Base-by-base conservation (phyloP, 805 yeast genomes). In the Lachancea cidri region DNA sequence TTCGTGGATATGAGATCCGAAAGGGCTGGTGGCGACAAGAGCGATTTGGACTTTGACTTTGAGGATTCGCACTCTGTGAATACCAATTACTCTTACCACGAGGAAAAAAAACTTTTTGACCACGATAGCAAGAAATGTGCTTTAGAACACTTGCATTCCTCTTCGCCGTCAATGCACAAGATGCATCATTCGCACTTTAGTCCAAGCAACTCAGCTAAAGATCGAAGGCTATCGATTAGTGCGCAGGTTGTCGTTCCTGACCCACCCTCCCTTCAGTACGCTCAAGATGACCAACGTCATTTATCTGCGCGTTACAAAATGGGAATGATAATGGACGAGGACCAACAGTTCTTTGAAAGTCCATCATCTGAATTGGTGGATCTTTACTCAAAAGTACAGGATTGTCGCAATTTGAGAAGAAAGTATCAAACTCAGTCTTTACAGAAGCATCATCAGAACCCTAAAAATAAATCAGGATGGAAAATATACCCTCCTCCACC, bases 401-500 rank as follows among this genome's bases (percentile, higher is more conserved):
- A 66, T 30, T 85, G 96, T 58, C 72, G 91, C 45, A 78, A 75
- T 9, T 57, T 86, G 47, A 79, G 99, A 60, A 79, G 76, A 50
- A 83, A 81, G 56, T 93, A 91, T 60, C 83, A 84, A 63, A 54
- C 64, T 2, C 50, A 76, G 8, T 87, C 97, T 1, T 50, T 77
- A 39, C 99, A 93, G 66, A 68, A 77, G 41, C 83, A 82, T 34
- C 58, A 65, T 29, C 83, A 80, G 52, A 93, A 93, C 62, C 98
- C 98, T 2, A 88, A 91, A 58, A 91, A 94, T 63, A 57, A 53
- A 18, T 69, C 69, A 7, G 65, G 61, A 30, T 93, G 98, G 98
- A 58, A 58, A 13, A 80, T 93, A 37, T 91, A 89, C 58, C 99
- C 99, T 0, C 78, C 81, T 8, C 97, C 98, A 1, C 98, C 98